Evolutionary conservation across 495 filamentous ascomycete species (phyloP).

Genomic region (Talaromyces thailandensis): DNA sequence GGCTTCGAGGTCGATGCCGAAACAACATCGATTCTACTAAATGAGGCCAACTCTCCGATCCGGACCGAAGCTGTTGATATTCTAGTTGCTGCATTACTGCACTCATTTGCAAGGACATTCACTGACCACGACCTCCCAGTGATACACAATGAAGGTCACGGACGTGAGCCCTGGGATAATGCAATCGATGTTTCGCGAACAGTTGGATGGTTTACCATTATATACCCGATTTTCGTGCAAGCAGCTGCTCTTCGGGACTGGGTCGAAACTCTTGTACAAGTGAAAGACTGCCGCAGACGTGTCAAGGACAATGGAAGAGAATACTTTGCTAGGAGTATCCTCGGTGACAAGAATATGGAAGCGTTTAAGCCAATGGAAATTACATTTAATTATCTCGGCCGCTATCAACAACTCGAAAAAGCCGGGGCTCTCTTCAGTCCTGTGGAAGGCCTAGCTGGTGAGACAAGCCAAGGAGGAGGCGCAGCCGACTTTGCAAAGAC

Average conservation of each 20-base stretch:
- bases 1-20: slow-evolving; percentile 36
- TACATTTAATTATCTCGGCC: slow-evolving; percentile 61
- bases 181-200: slow-evolving; percentile 48
- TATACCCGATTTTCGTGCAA: slow-evolving; percentile 37
- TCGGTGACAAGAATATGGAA: slow-evolving; percentile 29
- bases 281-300: slow-evolving; percentile 37
- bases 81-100: slow-evolving; percentile 39
- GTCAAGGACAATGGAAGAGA: slow-evolving; percentile 42
- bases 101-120: slow-evolving; percentile 41
- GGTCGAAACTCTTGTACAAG: slow-evolving; percentile 29
- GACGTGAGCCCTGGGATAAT: slow-evolving; percentile 42
- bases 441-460: slow-evolving; percentile 39
- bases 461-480: slow-evolving; percentile 31
- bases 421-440: slow-evolving; percentile 53
- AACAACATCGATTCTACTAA: slow-evolving; percentile 32
- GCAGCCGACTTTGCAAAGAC: slow-evolving; percentile 49
- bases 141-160: slow-evolving; percentile 49
- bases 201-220: slow-evolving; percentile 54
- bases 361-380: slow-evolving; percentile 54
- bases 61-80: slow-evolving; percentile 45
- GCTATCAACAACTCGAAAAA: slow-evolving; percentile 53
- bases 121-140: slow-evolving; percentile 44
- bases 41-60: slow-evolving; percentile 36
- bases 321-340: slow-evolving; percentile 40
- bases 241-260: slow-evolving; percentile 17